Evolutionary conservation across 345 rosid genomes (phyloP), one percentile per base, ranked within the genome.

Genomic region (Salix viminalis): DNA sequence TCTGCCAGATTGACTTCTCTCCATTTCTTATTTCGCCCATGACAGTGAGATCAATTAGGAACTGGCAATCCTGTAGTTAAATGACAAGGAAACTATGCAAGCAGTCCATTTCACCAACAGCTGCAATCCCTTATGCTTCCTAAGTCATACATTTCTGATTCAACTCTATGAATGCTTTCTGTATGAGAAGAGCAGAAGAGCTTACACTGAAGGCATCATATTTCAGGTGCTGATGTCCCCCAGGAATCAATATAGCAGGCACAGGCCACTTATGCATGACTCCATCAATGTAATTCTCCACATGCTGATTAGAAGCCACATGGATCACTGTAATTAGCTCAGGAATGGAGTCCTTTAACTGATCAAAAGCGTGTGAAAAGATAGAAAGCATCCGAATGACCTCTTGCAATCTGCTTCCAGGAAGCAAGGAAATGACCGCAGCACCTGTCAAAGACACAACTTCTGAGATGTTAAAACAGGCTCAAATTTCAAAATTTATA

Each of bases 371-470:
- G 28, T 79, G 80, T 48, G 83, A 78, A 80, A 89, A 95, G 81
- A 95, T 90, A 65, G 99, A 89, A 84, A 95, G 91, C 97, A 93
- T 91, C 77, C 92, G 86, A 37, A 83, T 81, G 73, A 93, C 96
- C 85, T 95, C 99, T 82, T 93, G 97, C 82, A 91, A 82, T 85
- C 99, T 88, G 88, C 99, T 95, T 82, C 99, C 97, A 6, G 99
- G 99, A 61, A 93, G 91, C 86, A 95, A 82, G 62, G 89, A 83
- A 70, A 95, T 79, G 76, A 89, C 80, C 0, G 85, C 89, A 54
- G 96, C 91, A 82, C 90, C 97, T 91, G 79, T 52, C 48, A 74
- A 76, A 77, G 78, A 56, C 32, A 67, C 69, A 72, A 56, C n/a
- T 65, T 21, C 21, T 7, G 39, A 73, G 73, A 62, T 13, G 37